These are phyloP conservation scores for Fusarium nematophilum DNA, from an alignment of 2,329 filamentous ascomycete species.

Conservation along the genomic window DNA sequence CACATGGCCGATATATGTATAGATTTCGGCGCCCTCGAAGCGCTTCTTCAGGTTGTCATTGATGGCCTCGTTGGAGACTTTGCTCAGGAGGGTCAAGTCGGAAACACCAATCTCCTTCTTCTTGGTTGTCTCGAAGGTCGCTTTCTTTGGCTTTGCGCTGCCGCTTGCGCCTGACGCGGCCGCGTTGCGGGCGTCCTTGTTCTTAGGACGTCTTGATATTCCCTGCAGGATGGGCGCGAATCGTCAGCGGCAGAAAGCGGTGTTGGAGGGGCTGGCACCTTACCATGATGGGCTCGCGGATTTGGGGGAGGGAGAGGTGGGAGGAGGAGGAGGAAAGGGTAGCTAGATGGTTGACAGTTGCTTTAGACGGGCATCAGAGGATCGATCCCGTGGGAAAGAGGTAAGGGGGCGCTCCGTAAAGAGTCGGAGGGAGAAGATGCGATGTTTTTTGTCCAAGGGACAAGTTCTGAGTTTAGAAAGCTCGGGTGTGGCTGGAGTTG, in stretches of 20 bases:
- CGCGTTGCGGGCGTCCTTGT: constrained; percentile 52
- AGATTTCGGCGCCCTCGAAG: constrained; percentile 97
- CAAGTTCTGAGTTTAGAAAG: constrained; percentile 27
- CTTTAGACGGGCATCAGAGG: constrained; percentile 44
- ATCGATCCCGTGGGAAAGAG: constrained; percentile 18
- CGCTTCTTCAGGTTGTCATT: constrained; percentile 99
- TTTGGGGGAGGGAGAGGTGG: constrained; percentile 25
- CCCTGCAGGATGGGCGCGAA: constrained; percentile 42
- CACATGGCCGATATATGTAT: constrained; percentile 99
- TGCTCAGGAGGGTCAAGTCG: constrained; percentile 96
- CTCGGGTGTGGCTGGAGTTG: constrained; percentile 45
- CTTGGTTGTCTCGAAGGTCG: constrained; percentile 93
- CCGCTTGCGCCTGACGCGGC: constrained; percentile 52
- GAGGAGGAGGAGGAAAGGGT: constrained; percentile 25
- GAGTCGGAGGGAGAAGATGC: constrained; percentile 30
- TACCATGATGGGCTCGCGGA: constrained; percentile 48
- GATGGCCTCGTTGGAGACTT: constrained; percentile 98
- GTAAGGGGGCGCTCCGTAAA: constrained; percentile 18
- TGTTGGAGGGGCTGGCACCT: constrained; percentile 33
- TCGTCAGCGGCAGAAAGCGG: constrained; percentile 28
- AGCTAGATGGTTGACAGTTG: constrained; percentile 22
- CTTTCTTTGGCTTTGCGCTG: constrained; percentile 85
- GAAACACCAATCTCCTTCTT: constrained; percentile 99
- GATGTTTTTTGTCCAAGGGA: constrained; percentile 37
- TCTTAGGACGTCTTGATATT: constrained; percentile 56